These are phyloP conservation scores for Thraustochytrium striatum DNA, from an alignment of 352 stramenopile genomes.

Conservation along the genomic window DNA sequence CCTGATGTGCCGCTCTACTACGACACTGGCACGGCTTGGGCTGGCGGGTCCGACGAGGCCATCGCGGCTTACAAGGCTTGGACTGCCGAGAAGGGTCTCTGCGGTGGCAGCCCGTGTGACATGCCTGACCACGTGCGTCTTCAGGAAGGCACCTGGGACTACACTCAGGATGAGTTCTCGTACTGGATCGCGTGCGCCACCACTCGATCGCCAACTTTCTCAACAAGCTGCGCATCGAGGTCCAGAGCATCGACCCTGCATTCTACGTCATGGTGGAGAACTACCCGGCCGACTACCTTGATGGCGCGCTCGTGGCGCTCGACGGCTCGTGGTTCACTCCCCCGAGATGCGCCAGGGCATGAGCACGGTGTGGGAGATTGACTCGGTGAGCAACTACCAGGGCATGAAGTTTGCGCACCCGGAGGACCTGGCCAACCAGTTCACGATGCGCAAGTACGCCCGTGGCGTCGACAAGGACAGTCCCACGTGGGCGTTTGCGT, in stretches of 20 bases:
- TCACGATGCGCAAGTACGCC: constrained; percentile 13
- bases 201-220: constrained; percentile 14
- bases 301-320: constrained; percentile 12
- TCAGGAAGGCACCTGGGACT: no score
- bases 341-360: neutral
- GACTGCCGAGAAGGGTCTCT: neutral
- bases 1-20: constrained; percentile 21
- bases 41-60: constrained; percentile 11
- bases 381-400: neutral
- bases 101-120: neutral
- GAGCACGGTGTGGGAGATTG: constrained; percentile 1
- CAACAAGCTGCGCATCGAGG: neutral
- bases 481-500: constrained; percentile 1
- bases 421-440: constrained; percentile 1
- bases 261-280: constrained; percentile 31
- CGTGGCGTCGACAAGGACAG: neutral
- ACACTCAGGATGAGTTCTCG: neutral
- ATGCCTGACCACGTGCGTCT: no score
- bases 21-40: neutral
- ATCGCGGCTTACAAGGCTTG: neutral
- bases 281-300: constrained; percentile 43
- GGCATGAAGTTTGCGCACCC: neutral
- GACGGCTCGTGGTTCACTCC: neutral
- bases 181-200: constrained; percentile 46
- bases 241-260: neutral